Evolutionary conservation across 1,284 basidiomycete genomes (phyloP).

Genomic region (Ustilago esculenta): DNA sequence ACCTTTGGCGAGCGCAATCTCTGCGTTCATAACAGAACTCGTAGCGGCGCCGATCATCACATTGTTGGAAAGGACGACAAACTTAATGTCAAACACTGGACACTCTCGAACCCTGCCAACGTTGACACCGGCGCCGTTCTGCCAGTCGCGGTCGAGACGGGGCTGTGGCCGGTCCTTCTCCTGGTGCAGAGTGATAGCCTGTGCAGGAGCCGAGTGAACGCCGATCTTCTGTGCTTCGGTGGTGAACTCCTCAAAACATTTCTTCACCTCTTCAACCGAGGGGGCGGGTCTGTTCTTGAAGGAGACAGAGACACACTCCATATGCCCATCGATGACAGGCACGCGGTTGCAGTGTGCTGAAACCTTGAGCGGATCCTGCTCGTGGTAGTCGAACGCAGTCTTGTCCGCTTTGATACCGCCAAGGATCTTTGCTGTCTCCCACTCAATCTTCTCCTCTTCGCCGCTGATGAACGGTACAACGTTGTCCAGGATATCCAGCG

Average conservation of each 20-base stretch:
- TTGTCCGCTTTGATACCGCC: conserved; percentile 70
- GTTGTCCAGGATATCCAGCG: conserved; percentile 94
- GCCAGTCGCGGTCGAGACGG: conserved; percentile 86
- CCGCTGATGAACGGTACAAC: conserved; percentile 93
- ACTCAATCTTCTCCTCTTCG: conserved; percentile 92
- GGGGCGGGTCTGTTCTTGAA: conserved; percentile 85
- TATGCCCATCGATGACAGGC: conserved; percentile 91
- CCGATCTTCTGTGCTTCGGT: conserved; percentile 81
- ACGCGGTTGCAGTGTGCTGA: conserved; percentile 93
- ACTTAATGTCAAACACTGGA: conserved; percentile 82
- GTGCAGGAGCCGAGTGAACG: conserved; percentile 85
- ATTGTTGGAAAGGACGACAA: conserved; percentile 93
- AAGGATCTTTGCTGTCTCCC: conserved; percentile 97
- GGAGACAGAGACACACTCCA: conserved; percentile 84
- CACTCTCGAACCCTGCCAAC: conserved; percentile 93
- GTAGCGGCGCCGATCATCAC: conserved; percentile 97
- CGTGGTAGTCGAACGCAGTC: conserved; percentile 82
- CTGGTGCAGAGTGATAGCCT: conserved; percentile 91
- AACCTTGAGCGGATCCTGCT: conserved; percentile 79
- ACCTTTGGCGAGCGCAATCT: conserved; percentile 87
- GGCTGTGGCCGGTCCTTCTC: conserved; percentile 94
- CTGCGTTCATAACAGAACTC: conserved; percentile 96
- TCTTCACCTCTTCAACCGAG: conserved; percentile 84
- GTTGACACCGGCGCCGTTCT: conserved; percentile 89
- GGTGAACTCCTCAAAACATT: conserved; percentile 79